Evolutionary conservation across 2,329 filamentous ascomycete species (phyloP), one percentile per base, ranked within the genome.

Genomic region (Xylaria polymorpha): DNA sequence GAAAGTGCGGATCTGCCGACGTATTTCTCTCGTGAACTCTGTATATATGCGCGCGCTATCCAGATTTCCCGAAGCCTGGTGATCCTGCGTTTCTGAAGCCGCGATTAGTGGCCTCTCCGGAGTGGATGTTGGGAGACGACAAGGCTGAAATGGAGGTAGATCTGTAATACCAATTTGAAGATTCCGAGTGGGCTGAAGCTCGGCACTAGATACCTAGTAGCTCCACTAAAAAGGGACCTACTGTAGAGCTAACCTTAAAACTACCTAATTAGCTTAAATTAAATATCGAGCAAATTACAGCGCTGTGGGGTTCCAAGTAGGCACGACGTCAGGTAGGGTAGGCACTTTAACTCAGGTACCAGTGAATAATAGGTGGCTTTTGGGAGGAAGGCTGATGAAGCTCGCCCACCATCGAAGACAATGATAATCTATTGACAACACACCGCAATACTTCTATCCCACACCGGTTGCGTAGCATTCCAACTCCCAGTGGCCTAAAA

Each of bases 301-400:
- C 25, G 25, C 25, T 29, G 25, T 29, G 25, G 25, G 25, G 25
- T 29, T 29, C 25, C 25, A 29, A 29, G 25, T 29, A 29, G 25
- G 25, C 4, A 29, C 25, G 35, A 37, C 35, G 35, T 37, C 35
- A 37, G 10, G 35, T 37, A 37, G 8, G 7, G 35, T 37, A 35
- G 35, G 35, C 10, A 37, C 35, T 12, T 37, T 37, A 37, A 37
- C 10, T 37, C 15, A 46, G 39, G 57, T 35, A 48, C 43, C 44
- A 48, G 20, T 44, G 14, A 12, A 12, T 44, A 15, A n/a, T 4
- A 50, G 46, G 46, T 70, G 58, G 70, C 55, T 58, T 66, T 46
- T 59, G 50, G 56, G 18, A 50, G 43, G 48, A 44, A 66, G 46
- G 55, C 64, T 59, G 41, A 60, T 67, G 55, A 61, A 71, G 60